A percentile compares a stretch with the other conserved stretches of the same genome.
These are phyloP conservation scores for Arachis stenosperma DNA, from an alignment of 306 rosid species.

Conservation along the genomic window DNA sequence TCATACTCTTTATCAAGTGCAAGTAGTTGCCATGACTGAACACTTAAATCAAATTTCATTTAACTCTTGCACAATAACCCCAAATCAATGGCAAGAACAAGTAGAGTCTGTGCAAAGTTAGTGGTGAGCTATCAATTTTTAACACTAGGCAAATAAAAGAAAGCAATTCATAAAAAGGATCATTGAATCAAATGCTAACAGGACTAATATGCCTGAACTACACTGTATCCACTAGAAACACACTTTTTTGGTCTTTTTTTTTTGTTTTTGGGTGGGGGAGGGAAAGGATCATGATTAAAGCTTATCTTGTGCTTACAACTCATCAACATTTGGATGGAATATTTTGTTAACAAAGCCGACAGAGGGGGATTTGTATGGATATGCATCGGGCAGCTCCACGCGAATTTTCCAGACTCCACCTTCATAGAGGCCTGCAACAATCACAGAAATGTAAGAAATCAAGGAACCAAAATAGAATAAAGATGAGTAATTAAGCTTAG, in stretches of 20 bases:
- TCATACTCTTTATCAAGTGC: slow-evolving; percentile 31
- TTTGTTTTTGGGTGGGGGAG: not conserved
- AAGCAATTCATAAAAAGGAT: slow-evolving; percentile 14
- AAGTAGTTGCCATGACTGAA: slow-evolving; percentile 26
- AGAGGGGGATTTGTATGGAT: slow-evolving; percentile 97
- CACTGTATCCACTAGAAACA: not conserved
- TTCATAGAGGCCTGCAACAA: slow-evolving; percentile 87
- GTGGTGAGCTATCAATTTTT: not conserved
- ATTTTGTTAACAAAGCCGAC: slow-evolving; percentile 95
- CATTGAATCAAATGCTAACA: slow-evolving; percentile 7
- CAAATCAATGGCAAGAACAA: not conserved
- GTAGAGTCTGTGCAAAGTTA: not conserved
- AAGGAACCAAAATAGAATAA: slow-evolving; percentile 30
- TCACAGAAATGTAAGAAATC: slow-evolving; percentile 34
- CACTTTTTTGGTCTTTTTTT: too few relatives aligned
- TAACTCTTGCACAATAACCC: slow-evolving; percentile 25
- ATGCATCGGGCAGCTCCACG: slow-evolving; percentile 97
- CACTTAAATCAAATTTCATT: slow-evolving; percentile 18
- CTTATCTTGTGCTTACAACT: slow-evolving; percentile 67
- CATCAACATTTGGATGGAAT: slow-evolving; percentile 97
- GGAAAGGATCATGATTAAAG: too few relatives aligned
- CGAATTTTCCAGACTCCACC: slow-evolving; percentile 96
- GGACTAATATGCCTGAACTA: slow-evolving; percentile 8
- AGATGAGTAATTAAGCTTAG: not conserved
- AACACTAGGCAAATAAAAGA: not conserved